phyloP scores from a whole-genome alignment of 345 rosid genomes.

The Noccaea caerulescens region DNA sequence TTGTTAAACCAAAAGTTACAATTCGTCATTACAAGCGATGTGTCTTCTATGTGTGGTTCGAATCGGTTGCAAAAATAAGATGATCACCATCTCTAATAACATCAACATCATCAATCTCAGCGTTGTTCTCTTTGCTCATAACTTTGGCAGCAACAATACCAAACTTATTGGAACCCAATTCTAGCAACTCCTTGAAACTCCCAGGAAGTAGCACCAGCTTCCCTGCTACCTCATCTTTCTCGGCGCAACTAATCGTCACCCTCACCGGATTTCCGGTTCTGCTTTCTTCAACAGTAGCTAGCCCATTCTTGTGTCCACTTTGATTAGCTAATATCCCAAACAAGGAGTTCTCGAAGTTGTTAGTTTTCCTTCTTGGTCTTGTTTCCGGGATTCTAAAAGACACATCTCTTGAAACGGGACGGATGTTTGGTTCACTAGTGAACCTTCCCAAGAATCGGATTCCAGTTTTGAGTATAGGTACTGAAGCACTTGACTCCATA shows the following conservation, averaged over 20 bases:
- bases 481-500: conserved; percentile 45
- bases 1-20: background rate
- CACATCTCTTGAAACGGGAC: conserved; percentile 53
- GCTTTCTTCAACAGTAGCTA: conserved; percentile 41
- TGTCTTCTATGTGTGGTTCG: conserved; percentile 1
- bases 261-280: conserved; percentile 45
- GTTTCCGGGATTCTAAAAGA: conserved; percentile 48
- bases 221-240: conserved; percentile 51
- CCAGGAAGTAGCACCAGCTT: conserved; percentile 71
- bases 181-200: conserved; percentile 62
- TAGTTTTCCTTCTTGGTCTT: conserved; percentile 62
- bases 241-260: conserved; percentile 70
- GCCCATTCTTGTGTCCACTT: conserved; percentile 44
- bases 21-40: background rate
- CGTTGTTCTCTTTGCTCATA: conserved; percentile 54
- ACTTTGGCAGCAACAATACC: conserved; percentile 57
- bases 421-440: conserved; percentile 73
- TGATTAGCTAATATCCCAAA: conserved; percentile 73
- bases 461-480: conserved; percentile 56
- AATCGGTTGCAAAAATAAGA: conserved; percentile 55
- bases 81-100: conserved; percentile 86
- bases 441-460: conserved; percentile 61
- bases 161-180: conserved; percentile 64
- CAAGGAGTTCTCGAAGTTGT: conserved; percentile 69
- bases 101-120: conserved; percentile 71